Conservation (phyloP, 2,329 filamentous ascomycete genomes). For the Zopfia rhizophila region DNA sequence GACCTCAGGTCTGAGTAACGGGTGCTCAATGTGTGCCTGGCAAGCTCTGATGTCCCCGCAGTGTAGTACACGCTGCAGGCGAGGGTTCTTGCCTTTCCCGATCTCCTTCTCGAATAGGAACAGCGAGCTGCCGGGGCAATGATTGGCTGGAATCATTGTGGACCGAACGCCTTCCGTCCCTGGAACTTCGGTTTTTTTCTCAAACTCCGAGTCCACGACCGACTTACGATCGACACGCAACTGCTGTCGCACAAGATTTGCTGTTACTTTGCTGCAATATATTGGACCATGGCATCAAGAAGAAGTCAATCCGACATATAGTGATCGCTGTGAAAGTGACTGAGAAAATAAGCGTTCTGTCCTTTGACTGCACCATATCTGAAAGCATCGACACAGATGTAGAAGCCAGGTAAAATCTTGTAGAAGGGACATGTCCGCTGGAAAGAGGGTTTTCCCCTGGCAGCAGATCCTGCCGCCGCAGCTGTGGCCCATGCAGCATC, state of each 20-base stretch:
- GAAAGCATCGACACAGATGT: slow-evolving; percentile 94
- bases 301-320: slow-evolving; percentile 90
- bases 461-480: slow-evolving; percentile 79
- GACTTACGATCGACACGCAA: slow-evolving; percentile 86
- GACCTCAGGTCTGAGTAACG: slow-evolving; percentile 79
- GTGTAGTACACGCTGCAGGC: slow-evolving; percentile 83
- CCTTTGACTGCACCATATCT: slow-evolving; percentile 93
- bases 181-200: slow-evolving; percentile 80
- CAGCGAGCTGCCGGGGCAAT: slow-evolving; percentile 93
- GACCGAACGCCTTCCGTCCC: slow-evolving; percentile 84
- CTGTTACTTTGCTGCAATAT: slow-evolving; percentile 94
- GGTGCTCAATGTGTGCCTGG: slow-evolving; percentile 82
- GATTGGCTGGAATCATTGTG: slow-evolving; percentile 96
- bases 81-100: slow-evolving; percentile 68
- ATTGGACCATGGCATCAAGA: slow-evolving; percentile 95
- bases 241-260: slow-evolving; percentile 86
- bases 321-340: slow-evolving; percentile 98
- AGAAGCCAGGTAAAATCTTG: slow-evolving; percentile 94
- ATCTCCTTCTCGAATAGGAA: slow-evolving; percentile 89
- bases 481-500: slow-evolving; percentile 90
- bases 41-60: slow-evolving; percentile 97
- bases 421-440: slow-evolving; percentile 96
- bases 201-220: slow-evolving; percentile 86
- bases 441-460: slow-evolving; percentile 88
- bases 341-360: slow-evolving; percentile 94